These are phyloP conservation scores for Sisymbrium irio DNA, from an alignment of 345 rosid genomes.

Conservation along the genomic window DNA sequence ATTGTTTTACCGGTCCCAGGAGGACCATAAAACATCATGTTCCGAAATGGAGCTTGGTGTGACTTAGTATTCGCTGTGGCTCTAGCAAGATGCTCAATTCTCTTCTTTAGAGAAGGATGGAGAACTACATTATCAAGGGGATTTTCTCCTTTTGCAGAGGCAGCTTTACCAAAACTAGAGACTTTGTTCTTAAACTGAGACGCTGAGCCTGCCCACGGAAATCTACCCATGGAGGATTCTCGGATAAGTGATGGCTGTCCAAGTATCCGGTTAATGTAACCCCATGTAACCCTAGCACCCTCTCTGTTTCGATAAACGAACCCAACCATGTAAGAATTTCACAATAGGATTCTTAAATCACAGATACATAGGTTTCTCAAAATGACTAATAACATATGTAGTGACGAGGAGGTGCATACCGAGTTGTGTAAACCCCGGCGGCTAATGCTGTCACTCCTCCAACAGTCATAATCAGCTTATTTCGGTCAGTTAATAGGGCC, in stretches of 20 bases:
- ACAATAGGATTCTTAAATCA: slow-evolving; percentile 9
- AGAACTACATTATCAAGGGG: slow-evolving; percentile 71
- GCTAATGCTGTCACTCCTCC: slow-evolving; percentile 98
- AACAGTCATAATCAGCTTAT: slow-evolving; percentile 80
- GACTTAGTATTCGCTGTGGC: slow-evolving; percentile 88
- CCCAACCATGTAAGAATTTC: slow-evolving; percentile 2
- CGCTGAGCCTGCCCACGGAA: slow-evolving; percentile 61
- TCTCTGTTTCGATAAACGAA: slow-evolving; percentile 53
- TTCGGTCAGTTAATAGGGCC: slow-evolving; percentile 70
- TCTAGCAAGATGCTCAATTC: slow-evolving; percentile 89
- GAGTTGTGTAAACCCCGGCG: slow-evolving; percentile 90
- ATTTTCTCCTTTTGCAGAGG: slow-evolving; percentile 44
- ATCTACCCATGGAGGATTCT: slow-evolving; percentile 84
- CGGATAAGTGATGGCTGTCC: slow-evolving; percentile 97
- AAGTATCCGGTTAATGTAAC: slow-evolving; percentile 81
- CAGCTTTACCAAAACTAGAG: slow-evolving; percentile 24
- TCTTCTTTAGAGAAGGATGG: slow-evolving; percentile 78
- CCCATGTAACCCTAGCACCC: slow-evolving; percentile 96
- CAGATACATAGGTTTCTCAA: background rate
- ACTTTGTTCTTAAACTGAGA: slow-evolving; percentile 52
- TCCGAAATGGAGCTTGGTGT: slow-evolving; percentile 91
- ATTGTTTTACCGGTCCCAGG: slow-evolving; percentile 98
- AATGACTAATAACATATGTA: background rate
- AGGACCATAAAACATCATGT: slow-evolving; percentile 97
- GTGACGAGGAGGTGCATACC: slow-evolving; percentile 41